Base-by-base conservation (phyloP, 257 asterid genomes). In the Mentha longifolia region DNA sequence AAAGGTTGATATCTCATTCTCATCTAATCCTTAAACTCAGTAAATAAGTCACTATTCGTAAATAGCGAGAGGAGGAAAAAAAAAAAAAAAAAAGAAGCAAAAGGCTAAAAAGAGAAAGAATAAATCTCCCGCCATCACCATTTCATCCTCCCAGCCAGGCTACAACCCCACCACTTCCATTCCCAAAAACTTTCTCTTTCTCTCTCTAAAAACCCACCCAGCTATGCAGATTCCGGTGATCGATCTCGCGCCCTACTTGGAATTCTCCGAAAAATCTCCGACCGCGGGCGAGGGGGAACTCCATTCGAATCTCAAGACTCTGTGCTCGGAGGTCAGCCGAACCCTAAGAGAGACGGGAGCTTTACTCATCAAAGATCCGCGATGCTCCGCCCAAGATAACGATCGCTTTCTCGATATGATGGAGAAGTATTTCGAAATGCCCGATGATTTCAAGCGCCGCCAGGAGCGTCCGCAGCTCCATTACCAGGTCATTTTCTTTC, bases 291-390 rank as follows among this genome's bases (percentile, higher is more conserved):
- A 65, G 5, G 70, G 51, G 41, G 70, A 74, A 58, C 68, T 76
- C 76, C 88, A 82, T 79, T 79, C 82, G n/a, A 30, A 76, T 35
- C 78, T 87, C 31, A 80, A 78, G 79, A 64, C 70, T 45, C 76
- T 94, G 52, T 94, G 97, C 81, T 72, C 74, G 22, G 93, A 91
- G 78, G 99, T 94, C 45, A 89, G 97, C 71, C 90, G 86, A 81
- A 88, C 92, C 87, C 98, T 94, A 73, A 82, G 66, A 43, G 96
- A 94, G 50, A 91, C 96, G 50, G 99, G 99, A 54, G 99, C 99
- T 73, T 81, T 94, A 65, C 85, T 94, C 16, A 90, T 94, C 58
- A 91, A 94, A 70, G 99, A 94, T 72, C 99, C 99, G 4, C 87
- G 99, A 58, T 94, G 98, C 71, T 81, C 95, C 16, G 90, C 87